Conservation (phyloP, 306 rosid species). For the Dalbergia cochinchinensis region DNA sequence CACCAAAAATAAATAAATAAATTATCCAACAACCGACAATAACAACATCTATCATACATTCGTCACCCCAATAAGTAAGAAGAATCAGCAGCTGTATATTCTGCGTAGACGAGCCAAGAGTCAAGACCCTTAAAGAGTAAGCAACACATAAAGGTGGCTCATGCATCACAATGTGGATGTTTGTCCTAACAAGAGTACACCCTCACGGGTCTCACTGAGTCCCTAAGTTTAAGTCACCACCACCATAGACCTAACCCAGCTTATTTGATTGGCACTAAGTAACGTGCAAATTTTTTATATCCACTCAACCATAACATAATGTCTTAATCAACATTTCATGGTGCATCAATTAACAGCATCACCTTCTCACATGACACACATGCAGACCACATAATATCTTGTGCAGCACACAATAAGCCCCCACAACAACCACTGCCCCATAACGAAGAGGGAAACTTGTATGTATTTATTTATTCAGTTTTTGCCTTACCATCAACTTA, state of each 20-base stretch:
- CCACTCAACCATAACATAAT: conserved; percentile 35
- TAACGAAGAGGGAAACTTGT: background rate
- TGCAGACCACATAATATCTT: conserved; percentile 44
- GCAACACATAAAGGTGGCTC: conserved; percentile 51
- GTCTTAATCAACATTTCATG: conserved; percentile 38
- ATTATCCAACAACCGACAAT: background rate
- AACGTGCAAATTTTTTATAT: background rate
- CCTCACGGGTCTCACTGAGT: conserved; percentile 38
- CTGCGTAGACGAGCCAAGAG: conserved; percentile 30
- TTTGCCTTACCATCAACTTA: background rate
- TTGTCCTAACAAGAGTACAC: conserved; percentile 37
- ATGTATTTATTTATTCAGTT: background rate
- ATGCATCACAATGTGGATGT: conserved; percentile 54
- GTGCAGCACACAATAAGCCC: background rate
- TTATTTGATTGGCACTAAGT: conserved; percentile 7
- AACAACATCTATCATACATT: background rate
- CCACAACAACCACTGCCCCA: background rate
- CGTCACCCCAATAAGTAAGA: background rate
- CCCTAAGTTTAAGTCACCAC: background rate
- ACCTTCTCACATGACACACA: conserved; percentile 52
- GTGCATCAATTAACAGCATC: conserved; percentile 49
- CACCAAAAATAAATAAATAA: conserved; percentile 18
- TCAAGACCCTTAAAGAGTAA: background rate
- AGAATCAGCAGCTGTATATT: conserved; percentile 48
- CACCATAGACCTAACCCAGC: background rate